A percentile compares a stretch with the other conserved stretches of the same genome.
phyloP scores from a whole-genome alignment of 169 alveolate genomes.

The Plasmodium gallinaceum region DNA sequence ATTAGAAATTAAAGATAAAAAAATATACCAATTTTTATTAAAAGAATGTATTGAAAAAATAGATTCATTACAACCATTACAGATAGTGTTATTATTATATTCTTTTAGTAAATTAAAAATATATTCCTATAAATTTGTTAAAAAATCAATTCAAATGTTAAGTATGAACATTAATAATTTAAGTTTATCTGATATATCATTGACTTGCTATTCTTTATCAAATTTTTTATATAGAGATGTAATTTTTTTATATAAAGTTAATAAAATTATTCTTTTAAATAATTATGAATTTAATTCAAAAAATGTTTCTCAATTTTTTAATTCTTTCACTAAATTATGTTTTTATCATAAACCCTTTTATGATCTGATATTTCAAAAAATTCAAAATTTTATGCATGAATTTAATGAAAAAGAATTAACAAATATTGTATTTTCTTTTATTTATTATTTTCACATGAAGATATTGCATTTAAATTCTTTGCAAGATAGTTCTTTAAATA shows the following conservation, averaged over 20 bases:
- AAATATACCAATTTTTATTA: constrained; percentile 34
- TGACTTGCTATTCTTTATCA: constrained; percentile 55
- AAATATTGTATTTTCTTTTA: constrained; percentile 47
- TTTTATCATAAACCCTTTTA: constrained; percentile 62
- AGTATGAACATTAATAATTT: constrained; percentile 54
- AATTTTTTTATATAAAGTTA: constrained; percentile 39
- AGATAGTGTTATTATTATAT: constrained; percentile 31
- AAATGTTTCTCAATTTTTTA: constrained; percentile 47
- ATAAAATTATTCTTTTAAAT: constrained; percentile 30
- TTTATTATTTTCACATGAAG: constrained; percentile 57
- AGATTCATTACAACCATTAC: constrained; percentile 43
- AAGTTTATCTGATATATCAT: constrained; percentile 32
- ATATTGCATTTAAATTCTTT: not conserved
- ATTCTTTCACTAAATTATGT: constrained; percentile 57
- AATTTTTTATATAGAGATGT: constrained; percentile 63
- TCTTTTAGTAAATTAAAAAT: constrained; percentile 54
- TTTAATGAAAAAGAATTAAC: constrained; percentile 62
- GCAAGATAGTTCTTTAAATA: not conserved
- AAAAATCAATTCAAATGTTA: constrained; percentile 36
- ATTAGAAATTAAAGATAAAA: constrained; percentile 48
- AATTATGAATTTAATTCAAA: constrained; percentile 31
- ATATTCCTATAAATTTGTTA: constrained; percentile 63
- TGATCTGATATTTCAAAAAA: constrained; percentile 36
- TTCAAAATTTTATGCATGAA: constrained; percentile 37
- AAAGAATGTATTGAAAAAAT: constrained; percentile 39